Evolutionary conservation across 352 stramenopile species (phyloP).

Genomic region (Lagenidium giganteum): DNA sequence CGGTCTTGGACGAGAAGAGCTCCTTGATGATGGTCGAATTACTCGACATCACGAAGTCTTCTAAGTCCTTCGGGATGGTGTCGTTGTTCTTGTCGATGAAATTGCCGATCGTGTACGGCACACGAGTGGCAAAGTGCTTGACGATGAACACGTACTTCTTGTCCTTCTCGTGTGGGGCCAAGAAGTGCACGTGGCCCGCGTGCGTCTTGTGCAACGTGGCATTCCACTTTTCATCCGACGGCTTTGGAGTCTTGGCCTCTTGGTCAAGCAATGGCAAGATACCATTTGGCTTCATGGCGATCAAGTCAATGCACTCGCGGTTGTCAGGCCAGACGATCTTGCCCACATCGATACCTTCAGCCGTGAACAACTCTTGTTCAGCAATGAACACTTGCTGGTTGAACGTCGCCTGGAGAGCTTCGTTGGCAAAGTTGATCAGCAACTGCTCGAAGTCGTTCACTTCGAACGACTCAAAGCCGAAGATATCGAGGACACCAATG

Average conservation of each 20-base stretch:
- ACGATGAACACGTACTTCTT: slow-evolving; percentile 94
- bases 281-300: slow-evolving; percentile 74
- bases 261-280: slow-evolving; percentile 77
- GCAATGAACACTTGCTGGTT: slow-evolving; percentile 89
- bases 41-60: slow-evolving; percentile 84
- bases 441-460: slow-evolving; percentile 91
- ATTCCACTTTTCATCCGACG: slow-evolving; percentile 85
- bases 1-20: slow-evolving; percentile 63
- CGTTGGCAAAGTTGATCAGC: slow-evolving; percentile 89
- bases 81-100: slow-evolving; percentile 98
- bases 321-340: slow-evolving; percentile 85
- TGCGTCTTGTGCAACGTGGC: slow-evolving; percentile 78
- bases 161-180: slow-evolving; percentile 80
- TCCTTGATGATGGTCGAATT: slow-evolving; percentile 75
- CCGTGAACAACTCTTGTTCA: slow-evolving; percentile 74
- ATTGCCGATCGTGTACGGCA: slow-evolving; percentile 92
- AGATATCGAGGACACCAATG: slow-evolving; percentile 97
- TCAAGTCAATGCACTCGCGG: slow-evolving; percentile 81
- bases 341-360: slow-evolving; percentile 79
- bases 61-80: slow-evolving; percentile 89
- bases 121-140: slow-evolving; percentile 93
- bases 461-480: slow-evolving; percentile 96
- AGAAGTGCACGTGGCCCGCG: slow-evolving; percentile 61
- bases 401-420: slow-evolving; percentile 84
- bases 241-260: slow-evolving; percentile 76